Base-by-base conservation (phyloP, 1,284 basidiomycete genomes). In the Papiliotrema flavescens region DNA sequence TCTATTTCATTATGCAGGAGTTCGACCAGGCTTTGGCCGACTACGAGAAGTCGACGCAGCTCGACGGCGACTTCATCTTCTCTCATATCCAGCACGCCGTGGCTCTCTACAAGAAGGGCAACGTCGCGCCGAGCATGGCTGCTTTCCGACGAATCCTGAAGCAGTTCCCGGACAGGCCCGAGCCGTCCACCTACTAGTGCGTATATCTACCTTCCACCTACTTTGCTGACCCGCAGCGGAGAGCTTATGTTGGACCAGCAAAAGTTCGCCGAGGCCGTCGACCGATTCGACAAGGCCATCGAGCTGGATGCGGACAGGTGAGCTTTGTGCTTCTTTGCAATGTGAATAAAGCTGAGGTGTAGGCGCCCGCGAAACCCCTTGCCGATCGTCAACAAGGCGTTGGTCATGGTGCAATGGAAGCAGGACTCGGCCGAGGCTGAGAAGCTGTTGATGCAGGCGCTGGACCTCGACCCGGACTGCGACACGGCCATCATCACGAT, bases 81-180 rank as follows among this genome's bases (percentile, higher is more conserved):
- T 88, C 87, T 57, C 94, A 97, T 54, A 95, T 99, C 62, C 96
- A 99, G 73, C 83, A 94, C 49, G 96, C 95, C 0, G 96, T 98
- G 22, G 95, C 94, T 23, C 89, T 91, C 75, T 99, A 98, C 84
- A 98, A 98, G 82, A 79, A 84, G 57, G 87, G 84, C 43, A 83
- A 90, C 62, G 70, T 89, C 17, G 85, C 83, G 17, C 85, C 85
- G 61, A 87, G 88, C 63, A 94, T 96, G 86, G 87, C 85, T 3
- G 88, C 88, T 2, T 98, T 98, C 85, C 81, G 91, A 62, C 78
- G 83, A 65, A 88, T 89, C 47, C 79, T 94, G 71, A 83, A 84
- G 63, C 79, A 83, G 37, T 95, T 94, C 85, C 89, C 90, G 2
- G 80, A 86, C 39, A 80, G 86, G 56, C 89, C 87, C 63, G 91